Evolutionary conservation across 768 basidiomycete species (phyloP).

Genomic region (Agaricus bisporus): DNA sequence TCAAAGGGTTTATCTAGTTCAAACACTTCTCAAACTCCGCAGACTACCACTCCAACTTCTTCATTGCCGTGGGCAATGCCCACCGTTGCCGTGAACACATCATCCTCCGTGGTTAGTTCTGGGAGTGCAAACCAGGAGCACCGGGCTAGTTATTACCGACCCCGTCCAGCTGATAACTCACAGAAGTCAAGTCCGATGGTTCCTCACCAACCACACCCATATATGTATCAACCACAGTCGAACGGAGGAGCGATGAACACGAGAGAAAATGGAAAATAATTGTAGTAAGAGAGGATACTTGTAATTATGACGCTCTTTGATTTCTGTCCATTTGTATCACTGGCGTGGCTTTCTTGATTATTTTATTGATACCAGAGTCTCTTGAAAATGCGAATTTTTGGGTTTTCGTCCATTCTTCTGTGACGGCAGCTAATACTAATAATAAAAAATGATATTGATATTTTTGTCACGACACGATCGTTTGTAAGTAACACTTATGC

Average conservation of each 20-base stretch:
- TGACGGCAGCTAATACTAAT: not conserved
- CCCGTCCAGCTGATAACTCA: constrained; percentile 25
- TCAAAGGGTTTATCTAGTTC: constrained; percentile 21
- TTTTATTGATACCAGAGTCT: not conserved
- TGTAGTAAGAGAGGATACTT: not conserved
- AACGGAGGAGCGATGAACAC: constrained; percentile 11
- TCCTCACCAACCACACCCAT: constrained; percentile 7
- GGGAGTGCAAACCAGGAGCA: constrained; percentile 32
- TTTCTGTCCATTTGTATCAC: not conserved
- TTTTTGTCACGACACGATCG: not conserved
- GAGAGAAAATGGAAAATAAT: constrained; percentile 27
- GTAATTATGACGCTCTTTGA: constrained; percentile 1
- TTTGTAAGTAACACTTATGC: not conserved
- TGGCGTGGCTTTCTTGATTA: not conserved
- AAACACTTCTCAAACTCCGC: constrained; percentile 1
- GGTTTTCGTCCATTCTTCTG: not conserved
- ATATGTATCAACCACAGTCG: constrained; percentile 16
- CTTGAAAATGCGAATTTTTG: too few species aligned
- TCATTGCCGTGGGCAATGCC: constrained; percentile 67
- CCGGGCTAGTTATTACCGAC: constrained; percentile 50
- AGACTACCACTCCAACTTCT: constrained; percentile 20
- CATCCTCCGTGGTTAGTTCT: constrained; percentile 48
- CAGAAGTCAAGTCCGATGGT: constrained; percentile 10
- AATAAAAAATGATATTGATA: not conserved
- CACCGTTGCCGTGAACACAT: constrained; percentile 54